Evolutionary conservation across 73 alveolate genomes (phyloP).

Genomic region (Paramecium biaurelia): DNA sequence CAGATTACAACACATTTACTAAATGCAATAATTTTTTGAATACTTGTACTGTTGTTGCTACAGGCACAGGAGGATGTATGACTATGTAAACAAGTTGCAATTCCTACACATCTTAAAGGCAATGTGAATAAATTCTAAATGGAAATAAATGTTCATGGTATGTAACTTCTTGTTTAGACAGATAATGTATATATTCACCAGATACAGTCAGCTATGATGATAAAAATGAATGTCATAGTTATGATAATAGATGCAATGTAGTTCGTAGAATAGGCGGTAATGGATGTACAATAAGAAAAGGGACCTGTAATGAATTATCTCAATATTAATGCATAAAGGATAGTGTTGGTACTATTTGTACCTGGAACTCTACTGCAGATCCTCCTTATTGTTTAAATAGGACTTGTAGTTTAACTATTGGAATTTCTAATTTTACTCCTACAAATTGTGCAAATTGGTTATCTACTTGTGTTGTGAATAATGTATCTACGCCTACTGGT

Average conservation of each 20-base stretch:
- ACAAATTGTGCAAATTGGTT: background rate
- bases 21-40: background rate
- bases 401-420: background rate
- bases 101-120: background rate
- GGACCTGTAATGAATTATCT: background rate
- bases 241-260: background rate
- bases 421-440: background rate
- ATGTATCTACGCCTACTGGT: background rate
- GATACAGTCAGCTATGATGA: background rate
- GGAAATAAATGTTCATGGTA: slow-evolving; percentile 5
- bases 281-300: background rate
- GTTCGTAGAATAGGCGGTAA: slow-evolving; percentile 31
- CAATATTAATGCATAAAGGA: background rate
- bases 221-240: background rate
- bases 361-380: background rate
- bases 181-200: background rate
- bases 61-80: slow-evolving; percentile 43
- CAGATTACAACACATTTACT: background rate
- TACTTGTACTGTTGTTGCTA: slow-evolving; percentile 19
- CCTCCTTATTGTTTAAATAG: slow-evolving; percentile 18
- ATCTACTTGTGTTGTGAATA: background rate
- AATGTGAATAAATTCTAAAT: background rate
- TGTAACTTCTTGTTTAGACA: background rate
- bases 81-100: background rate
- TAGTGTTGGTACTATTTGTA: slow-evolving; percentile 1